Evolutionary conservation across 192 early-diverging fungal genomes (phyloP).

Genomic region (Coemansia sp.): DNA sequence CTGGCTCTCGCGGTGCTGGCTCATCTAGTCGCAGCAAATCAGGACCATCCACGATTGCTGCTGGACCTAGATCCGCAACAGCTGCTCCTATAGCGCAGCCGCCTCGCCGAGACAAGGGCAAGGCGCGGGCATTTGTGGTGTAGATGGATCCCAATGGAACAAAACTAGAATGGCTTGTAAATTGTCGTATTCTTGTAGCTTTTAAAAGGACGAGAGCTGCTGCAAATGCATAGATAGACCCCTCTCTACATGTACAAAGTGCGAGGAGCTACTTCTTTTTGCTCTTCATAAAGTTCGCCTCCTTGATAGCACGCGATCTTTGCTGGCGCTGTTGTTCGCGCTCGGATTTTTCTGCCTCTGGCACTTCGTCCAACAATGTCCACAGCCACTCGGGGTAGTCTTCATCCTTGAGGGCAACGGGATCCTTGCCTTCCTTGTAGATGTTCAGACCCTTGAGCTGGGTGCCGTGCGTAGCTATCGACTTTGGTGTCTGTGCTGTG

Average conservation of each 20-base stretch:
- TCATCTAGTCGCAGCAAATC: neutral
- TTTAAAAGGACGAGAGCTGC: conserved; percentile 1
- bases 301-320: conserved; percentile 63
- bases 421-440: conserved; percentile 78
- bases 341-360: conserved; percentile 28
- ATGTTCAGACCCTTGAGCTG: conserved; percentile 86
- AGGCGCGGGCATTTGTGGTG: conserved; percentile 30
- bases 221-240: neutral
- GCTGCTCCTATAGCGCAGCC: neutral
- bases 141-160: neutral
- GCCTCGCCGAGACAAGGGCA: conserved; percentile 39
- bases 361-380: conserved; percentile 64
- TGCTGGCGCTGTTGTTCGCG: conserved; percentile 61
- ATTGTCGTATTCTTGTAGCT: neutral
- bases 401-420: conserved; percentile 76
- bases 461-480: conserved; percentile 69
- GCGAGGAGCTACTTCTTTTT: conserved; percentile 59
- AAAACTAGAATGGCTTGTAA: neutral
- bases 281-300: conserved; percentile 73
- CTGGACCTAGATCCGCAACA: neutral
- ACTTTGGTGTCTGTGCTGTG: conserved; percentile 22
- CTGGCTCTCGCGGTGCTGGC: conserved; percentile 5
- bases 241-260: neutral
- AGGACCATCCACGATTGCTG: neutral
- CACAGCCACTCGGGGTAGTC: conserved; percentile 96